Base-by-base conservation (phyloP, 139 green algal genomes). In the Chlorella sorokiniana region DNA sequence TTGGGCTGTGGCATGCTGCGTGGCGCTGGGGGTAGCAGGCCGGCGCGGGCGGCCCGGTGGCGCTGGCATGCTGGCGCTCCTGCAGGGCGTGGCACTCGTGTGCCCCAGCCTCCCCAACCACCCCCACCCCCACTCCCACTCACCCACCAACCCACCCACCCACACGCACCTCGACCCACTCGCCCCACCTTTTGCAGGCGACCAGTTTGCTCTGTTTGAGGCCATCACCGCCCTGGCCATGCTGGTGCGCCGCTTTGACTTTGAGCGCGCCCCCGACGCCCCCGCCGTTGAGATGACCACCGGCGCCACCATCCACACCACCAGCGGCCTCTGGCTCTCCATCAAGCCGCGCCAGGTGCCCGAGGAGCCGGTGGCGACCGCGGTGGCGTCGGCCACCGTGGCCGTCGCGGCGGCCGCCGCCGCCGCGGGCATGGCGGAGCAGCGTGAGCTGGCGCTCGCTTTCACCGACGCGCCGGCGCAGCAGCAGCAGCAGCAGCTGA, bases 191-290 rank as follows among this genome's bases (percentile, higher is more conserved):
- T 0, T 38, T 81, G 68, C 78, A 89, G 87, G 94, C 37, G 93
- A 96, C 81, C 91, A 95, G 88, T 97, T 98, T 89, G 95, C 95
- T 25, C 83, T 99, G 74, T 96, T 98, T 83, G 96, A 99, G 90
- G 83, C 89, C 8, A 63, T 96, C 2, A 91, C 94, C n/a, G 90
- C 87, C 0, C 86, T 98, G 63, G 89, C 93, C 41, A 94, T 97
- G 90, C 87, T 99, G 44, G 48, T 94, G 84, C 87, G 93, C 29
- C 85, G 91, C 23, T 98, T 96, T 82, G 89, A 97, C 27, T 95
- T 99, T 73, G 79, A 64, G 22, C 73, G 94, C 20, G 91, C 84
- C 9, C 71, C 80, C 23, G 81, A 89, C 71, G 90, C 90, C 41
- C 91, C 90, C 8, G 81, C 78, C 51, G 89, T 95, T 10, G 90